Conservation (phyloP, 2,329 filamentous ascomycete genomes). For the Sphaerulina vaccinii region DNA sequence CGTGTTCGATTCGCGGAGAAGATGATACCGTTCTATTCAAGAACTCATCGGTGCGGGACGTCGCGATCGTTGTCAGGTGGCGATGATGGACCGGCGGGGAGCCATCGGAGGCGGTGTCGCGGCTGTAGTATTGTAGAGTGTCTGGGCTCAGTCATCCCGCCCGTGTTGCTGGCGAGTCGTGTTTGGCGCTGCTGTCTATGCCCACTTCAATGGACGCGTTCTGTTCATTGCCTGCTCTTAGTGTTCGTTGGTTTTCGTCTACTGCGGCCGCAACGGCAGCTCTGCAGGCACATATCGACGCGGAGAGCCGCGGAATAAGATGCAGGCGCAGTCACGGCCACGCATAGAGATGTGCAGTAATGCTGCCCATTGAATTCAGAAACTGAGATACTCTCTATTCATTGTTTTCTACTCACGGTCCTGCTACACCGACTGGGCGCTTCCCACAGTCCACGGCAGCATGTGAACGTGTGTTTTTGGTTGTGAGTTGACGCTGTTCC, state of each 20-base stretch:
- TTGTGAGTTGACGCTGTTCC: no score
- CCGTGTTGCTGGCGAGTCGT: slow-evolving; percentile 10
- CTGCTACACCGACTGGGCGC: no score
- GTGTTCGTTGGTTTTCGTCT: slow-evolving; percentile 13
- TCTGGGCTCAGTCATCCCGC: slow-evolving; percentile 8
- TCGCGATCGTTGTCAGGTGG: slow-evolving; percentile 10
- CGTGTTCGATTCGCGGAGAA: slow-evolving; percentile 8
- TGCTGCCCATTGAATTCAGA: slow-evolving; percentile 11
- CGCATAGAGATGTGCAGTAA: slow-evolving; percentile 6
- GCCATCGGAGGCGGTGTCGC: slow-evolving; percentile 11
- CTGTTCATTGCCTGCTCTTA: slow-evolving; percentile 11
- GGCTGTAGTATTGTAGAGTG: slow-evolving; percentile 20
- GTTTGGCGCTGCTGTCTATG: not conserved
- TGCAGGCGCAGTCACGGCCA: slow-evolving; percentile 1
- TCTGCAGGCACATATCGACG: slow-evolving; percentile 8
- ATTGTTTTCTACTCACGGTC: slow-evolving; percentile 8
- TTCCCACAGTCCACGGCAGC: no score
- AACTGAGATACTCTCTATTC: slow-evolving; percentile 13
- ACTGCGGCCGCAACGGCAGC: slow-evolving; percentile 1
- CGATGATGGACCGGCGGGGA: slow-evolving; percentile 8
- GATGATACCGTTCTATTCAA: slow-evolving; percentile 12
- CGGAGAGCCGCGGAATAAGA: slow-evolving; percentile 7
- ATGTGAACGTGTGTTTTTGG: no score
- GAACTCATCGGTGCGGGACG: slow-evolving; percentile 10
- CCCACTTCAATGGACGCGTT: slow-evolving; percentile 5